Evolutionary conservation across 371 early-diverging fungal species (phyloP).

Genomic region (Apophysomyces trapeziformis): DNA sequence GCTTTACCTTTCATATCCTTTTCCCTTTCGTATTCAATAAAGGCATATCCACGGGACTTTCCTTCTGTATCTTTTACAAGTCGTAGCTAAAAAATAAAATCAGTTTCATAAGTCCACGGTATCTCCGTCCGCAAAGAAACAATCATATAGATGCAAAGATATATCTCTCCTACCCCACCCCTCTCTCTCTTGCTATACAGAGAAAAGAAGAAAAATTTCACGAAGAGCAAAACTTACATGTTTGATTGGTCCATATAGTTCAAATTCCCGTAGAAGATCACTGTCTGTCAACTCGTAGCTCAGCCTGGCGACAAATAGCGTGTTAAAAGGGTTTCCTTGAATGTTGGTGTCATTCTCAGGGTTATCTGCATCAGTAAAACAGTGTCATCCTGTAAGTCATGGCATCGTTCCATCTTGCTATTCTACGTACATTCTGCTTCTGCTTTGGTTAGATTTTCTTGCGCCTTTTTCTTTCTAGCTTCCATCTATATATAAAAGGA

Average conservation of each 20-base stretch:
- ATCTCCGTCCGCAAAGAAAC: too few species aligned
- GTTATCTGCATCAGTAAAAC: conserved; percentile 55
- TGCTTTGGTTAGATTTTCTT: conserved; percentile 61
- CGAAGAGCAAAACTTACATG: conserved; percentile 53
- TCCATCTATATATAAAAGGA: conserved; percentile 41
- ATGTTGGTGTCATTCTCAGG: conserved; percentile 71
- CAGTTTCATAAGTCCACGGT: too few species aligned
- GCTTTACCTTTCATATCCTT: conserved; percentile 80
- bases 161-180: too few species aligned
- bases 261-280: conserved; percentile 81
- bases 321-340: conserved; percentile 92
- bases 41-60: conserved; percentile 92
- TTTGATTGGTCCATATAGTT: conserved; percentile 82
- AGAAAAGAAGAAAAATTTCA: too few species aligned
- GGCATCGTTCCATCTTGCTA: too few species aligned
- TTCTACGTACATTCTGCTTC: conserved; percentile 55
- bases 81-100: conserved; percentile 57
- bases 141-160: too few species aligned
- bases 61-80: conserved; percentile 71
- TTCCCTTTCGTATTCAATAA: conserved; percentile 95
- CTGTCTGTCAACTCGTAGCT: conserved; percentile 84
- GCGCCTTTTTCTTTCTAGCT: conserved; percentile 58
- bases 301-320: conserved; percentile 89
- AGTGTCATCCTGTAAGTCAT: neutral
- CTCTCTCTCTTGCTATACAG: too few species aligned